Evolutionary conservation across 2,329 filamentous ascomycete genomes (phyloP), one percentile per base, ranked within the genome.

Genomic region (Alternaria novae-zelandiae): DNA sequence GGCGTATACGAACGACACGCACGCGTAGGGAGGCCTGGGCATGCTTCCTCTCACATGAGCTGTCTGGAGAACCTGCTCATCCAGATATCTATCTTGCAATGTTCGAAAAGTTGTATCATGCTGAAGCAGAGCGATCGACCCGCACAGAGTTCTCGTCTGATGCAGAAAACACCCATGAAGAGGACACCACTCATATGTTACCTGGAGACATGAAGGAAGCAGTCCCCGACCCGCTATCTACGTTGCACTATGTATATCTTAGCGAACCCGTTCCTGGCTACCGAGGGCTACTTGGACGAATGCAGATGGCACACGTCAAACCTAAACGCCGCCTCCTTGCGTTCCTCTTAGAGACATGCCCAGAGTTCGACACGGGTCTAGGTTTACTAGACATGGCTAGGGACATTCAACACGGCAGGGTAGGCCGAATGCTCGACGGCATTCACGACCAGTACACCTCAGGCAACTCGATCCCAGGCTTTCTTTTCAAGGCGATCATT

Each of bases 11-110:
- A 49, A 83, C 86, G 21, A 90, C 88, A 11, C 82, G 88, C 36
- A 90, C 88, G 5, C 77, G 86, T 50, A 83, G 87, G 64, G 88
- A 90, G 78, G 88, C 88, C 6, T 90, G 88, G 88, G 87, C 88
- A 21, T 88, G 86, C 65, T 90, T 89, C 72, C 75, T 88, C 45
- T 83, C 86, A 6, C 88, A 84, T 63, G 82, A 87, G 71, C 80
- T 84, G 21, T 78, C 80, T 13, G 75, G 73, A 9, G 68, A 79
- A 36, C 74, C 73, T 10, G 70, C 78, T n/a, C 76, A 78, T 57
- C 66, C 78, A 28, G 74, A 78, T 25, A 80, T 88, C 3, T 88
- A 87, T 63, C 77, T 83, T 56, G 86, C 85, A 36, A 88, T 90
- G 82, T 83, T 87, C 25, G 82, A 85, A 63, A 89, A 88, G 67